Conservation (phyloP, 768 basidiomycete genomes). For the Phlegmacium glaucopus region DNA sequence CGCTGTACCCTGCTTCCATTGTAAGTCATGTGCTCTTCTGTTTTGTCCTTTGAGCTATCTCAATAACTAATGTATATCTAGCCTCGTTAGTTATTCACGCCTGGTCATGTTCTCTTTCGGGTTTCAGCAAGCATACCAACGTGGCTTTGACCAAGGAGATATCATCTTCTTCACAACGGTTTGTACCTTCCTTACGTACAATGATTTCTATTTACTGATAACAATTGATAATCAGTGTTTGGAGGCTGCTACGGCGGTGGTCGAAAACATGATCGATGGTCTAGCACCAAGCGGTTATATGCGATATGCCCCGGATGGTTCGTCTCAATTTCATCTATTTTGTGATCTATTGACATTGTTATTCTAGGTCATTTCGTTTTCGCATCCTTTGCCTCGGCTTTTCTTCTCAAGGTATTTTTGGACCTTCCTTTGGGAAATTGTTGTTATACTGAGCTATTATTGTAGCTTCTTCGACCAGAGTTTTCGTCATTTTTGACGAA, state of each 20-base stretch:
- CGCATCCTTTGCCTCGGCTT: slow-evolving; percentile 78
- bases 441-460: not conserved
- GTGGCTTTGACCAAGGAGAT: slow-evolving; percentile 61
- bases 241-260: slow-evolving; percentile 64
- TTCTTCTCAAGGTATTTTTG: slow-evolving; percentile 66
- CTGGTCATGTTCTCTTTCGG: slow-evolving; percentile 87
- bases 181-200: slow-evolving; percentile 6
- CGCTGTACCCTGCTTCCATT: slow-evolving; percentile 70
- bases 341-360: not conserved
- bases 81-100: slow-evolving; percentile 72
- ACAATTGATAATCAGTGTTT: slow-evolving; percentile 48
- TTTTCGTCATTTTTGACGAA: slow-evolving; percentile 60
- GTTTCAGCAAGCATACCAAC: slow-evolving; percentile 78
- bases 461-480: slow-evolving; percentile 68
- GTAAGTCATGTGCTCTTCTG: slow-evolving; percentile 53
- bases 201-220: not conserved
- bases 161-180: slow-evolving; percentile 69
- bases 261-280: slow-evolving; percentile 60
- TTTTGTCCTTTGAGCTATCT: not conserved
- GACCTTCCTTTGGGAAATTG: not conserved
- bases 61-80: slow-evolving; percentile 23
- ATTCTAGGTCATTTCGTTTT: slow-evolving; percentile 69
- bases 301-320: slow-evolving; percentile 77
- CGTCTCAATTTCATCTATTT: slow-evolving; percentile 9
- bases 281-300: slow-evolving; percentile 72